Evolutionary conservation across 306 rosid species (phyloP).

Genomic region (Spatholobus suberectus): DNA sequence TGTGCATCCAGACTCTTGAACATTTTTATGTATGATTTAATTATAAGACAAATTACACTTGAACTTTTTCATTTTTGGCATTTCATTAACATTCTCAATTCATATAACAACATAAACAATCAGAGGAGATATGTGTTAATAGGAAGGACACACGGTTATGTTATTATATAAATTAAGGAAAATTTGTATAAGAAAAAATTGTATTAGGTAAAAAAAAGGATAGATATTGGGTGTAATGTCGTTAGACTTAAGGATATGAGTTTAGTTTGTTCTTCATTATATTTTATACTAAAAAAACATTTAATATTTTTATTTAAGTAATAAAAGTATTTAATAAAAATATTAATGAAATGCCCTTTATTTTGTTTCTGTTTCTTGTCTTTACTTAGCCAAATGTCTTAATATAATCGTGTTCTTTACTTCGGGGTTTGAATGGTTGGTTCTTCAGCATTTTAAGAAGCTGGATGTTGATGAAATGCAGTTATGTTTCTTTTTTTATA

Average conservation of each 20-base stretch:
- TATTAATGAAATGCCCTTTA: not conserved
- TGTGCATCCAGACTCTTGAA: not conserved
- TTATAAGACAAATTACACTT: not conserved
- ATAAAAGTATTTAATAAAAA: not conserved
- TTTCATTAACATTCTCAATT: not conserved
- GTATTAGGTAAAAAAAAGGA: not conserved
- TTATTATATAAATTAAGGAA: not conserved
- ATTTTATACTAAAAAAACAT: not conserved
- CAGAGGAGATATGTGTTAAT: not conserved
- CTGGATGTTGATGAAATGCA: constrained; percentile 15
- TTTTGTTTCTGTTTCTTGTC: not conserved
- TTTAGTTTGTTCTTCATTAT: not conserved
- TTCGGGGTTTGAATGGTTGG: constrained; percentile 7
- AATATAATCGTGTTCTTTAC: not conserved
- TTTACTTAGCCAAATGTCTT: not conserved
- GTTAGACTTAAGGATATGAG: too few relatives aligned
- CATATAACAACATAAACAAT: not conserved
- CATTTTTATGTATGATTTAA: not conserved
- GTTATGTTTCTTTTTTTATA: constrained; percentile 14
- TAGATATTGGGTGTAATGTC: not conserved
- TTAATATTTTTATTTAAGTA: not conserved
- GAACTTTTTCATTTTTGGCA: not conserved
- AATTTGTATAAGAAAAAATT: not conserved
- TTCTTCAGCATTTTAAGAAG: constrained; percentile 28
- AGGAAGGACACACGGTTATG: not conserved